These are phyloP conservation scores for Ambrosia artemisiifolia DNA, from an alignment of 129 eudicot species.

Conservation along the genomic window DNA sequence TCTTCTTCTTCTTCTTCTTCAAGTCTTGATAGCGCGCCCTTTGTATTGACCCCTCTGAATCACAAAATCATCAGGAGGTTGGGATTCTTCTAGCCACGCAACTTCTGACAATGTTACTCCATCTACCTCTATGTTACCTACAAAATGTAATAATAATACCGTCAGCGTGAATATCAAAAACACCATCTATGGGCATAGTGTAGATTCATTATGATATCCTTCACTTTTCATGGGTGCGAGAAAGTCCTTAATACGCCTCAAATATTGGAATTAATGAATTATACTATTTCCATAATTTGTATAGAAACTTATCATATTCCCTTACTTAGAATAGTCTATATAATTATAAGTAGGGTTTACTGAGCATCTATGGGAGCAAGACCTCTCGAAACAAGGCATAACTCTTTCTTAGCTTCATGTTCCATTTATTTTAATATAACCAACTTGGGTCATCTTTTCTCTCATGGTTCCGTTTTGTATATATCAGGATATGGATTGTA, in stretches of 20 bases:
- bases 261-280: no score
- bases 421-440: no score
- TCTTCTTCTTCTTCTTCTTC: not conserved
- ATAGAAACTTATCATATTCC: no score
- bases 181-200: not conserved
- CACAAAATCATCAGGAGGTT: not conserved
- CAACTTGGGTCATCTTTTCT: no score
- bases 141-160: not conserved
- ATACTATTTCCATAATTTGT: no score
- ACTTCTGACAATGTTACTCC: conserved; percentile 44
- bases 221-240: not conserved
- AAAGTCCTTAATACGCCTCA: not conserved
- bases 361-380: no score
- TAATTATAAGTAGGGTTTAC: no score
- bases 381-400: no score
- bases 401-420: no score
- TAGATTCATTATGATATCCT: not conserved
- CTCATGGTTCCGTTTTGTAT: no score
- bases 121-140: conserved; percentile 56
- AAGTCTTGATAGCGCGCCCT: conserved; percentile 64
- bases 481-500: no score
- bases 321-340: no score
- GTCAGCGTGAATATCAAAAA: not conserved
- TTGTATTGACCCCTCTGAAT: conserved; percentile 71
- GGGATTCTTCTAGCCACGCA: conserved; percentile 47